phyloP scores from a whole-genome alignment of 2,329 filamentous ascomycete species.

The Hypomyces perniciosus region DNA sequence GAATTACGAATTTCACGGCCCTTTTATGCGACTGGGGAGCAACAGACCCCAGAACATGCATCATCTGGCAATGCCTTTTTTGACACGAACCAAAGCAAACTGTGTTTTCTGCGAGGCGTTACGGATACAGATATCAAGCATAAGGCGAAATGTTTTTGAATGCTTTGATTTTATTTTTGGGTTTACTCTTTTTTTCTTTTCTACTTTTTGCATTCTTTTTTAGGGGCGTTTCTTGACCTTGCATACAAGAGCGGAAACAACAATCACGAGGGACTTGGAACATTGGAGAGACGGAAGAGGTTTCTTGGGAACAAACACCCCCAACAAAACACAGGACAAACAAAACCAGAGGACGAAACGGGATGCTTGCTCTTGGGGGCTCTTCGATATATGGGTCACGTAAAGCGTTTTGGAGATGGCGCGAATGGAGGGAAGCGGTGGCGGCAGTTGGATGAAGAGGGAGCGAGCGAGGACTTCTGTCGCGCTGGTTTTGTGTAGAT shows the following conservation, averaged over 20 bases:
- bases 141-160: slow-evolving; percentile 8
- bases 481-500: background rate
- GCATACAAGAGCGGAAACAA: slow-evolving; percentile 10
- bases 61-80: slow-evolving; percentile 9
- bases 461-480: background rate
- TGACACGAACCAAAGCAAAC: slow-evolving; percentile 4
- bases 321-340: slow-evolving; percentile 3
- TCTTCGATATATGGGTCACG: slow-evolving; percentile 2
- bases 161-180: background rate
- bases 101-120: slow-evolving; percentile 12
- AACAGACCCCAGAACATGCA: slow-evolving; percentile 10
- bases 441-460: background rate
- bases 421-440: background rate
- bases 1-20: slow-evolving; percentile 8
- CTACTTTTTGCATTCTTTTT: slow-evolving; percentile 1
- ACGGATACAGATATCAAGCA: slow-evolving; percentile 9
- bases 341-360: background rate
- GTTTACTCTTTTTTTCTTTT: slow-evolving; percentile 3
- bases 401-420: background rate
- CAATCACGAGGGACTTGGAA: slow-evolving; percentile 2
- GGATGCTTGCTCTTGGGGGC: background rate
- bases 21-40: slow-evolving; percentile 8
- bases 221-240: background rate
- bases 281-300: background rate
- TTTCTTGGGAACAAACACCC: background rate